Conservation (phyloP, 208 protist species). For the Strigomonas galati region DNA sequence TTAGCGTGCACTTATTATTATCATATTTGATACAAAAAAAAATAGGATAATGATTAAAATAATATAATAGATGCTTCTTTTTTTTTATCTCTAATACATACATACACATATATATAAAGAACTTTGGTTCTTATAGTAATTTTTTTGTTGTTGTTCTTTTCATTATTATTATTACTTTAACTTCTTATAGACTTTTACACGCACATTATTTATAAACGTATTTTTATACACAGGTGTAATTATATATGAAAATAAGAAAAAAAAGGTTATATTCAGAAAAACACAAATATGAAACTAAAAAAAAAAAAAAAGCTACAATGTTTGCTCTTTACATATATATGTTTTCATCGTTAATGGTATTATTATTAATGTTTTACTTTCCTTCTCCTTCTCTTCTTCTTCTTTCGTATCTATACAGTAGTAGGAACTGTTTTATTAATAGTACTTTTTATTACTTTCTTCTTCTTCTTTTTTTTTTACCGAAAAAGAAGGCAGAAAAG, state of each 20-base stretch:
- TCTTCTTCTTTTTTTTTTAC: no score
- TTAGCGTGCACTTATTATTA: no score
- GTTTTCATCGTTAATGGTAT: background rate
- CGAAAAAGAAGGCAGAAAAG: no score
- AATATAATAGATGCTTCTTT: background rate
- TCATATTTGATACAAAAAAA: slow-evolving; percentile 1
- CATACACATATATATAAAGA: background rate
- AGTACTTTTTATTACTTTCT: background rate
- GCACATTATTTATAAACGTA: background rate
- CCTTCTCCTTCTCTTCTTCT: background rate
- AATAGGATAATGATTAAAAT: background rate
- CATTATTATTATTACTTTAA: no score
- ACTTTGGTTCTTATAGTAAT: no score
- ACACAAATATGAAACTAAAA: background rate
- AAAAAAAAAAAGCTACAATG: background rate
- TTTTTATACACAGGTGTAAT: background rate
- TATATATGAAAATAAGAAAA: background rate
- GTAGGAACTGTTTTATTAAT: slow-evolving; percentile 1
- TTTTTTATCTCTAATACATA: background rate
- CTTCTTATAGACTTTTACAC: background rate
- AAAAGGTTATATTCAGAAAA: background rate
- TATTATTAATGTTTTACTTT: background rate
- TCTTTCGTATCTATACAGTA: background rate
- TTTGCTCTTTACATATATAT: background rate
- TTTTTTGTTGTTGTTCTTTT: no score